Percentiles rank a stretch among this genome's conserved stretches.
Evolutionary conservation across 768 basidiomycete species (phyloP).

Genomic region (Inosperma sp.): DNA sequence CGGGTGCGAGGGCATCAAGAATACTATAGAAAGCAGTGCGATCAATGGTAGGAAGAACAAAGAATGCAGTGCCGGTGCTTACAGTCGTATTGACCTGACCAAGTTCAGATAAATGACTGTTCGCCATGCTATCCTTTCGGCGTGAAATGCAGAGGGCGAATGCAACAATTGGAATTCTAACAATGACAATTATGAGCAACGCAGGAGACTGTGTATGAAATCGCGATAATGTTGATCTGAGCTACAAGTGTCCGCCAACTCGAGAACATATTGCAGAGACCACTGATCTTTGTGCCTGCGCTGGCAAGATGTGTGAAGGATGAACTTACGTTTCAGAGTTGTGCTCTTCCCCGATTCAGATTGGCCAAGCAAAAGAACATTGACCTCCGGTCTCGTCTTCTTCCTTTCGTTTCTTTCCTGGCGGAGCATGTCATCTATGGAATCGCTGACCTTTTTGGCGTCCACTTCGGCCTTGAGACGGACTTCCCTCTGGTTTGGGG

Average conservation of each 20-base stretch:
- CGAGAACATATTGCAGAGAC: not conserved
- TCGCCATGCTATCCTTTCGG: constrained; percentile 81
- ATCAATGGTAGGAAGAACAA: constrained; percentile 13
- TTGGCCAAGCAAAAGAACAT: constrained; percentile 78
- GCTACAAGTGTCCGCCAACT: not conserved
- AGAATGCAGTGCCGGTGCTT: constrained; percentile 24
- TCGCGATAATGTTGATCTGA: not conserved
- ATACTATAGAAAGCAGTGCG: constrained; percentile 40
- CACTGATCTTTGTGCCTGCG: too few relatives aligned
- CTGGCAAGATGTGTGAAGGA: constrained; percentile 5
- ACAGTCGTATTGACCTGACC: constrained; percentile 76
- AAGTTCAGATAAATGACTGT: constrained; percentile 86
- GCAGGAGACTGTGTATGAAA: not conserved
- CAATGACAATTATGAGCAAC: constrained; percentile 5
- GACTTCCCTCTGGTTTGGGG: constrained; percentile 57
- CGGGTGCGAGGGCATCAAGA: constrained; percentile 66
- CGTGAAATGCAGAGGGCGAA: constrained; percentile 68
- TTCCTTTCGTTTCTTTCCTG: constrained; percentile 58
- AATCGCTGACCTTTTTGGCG: constrained; percentile 69
- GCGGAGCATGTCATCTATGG: constrained; percentile 75
- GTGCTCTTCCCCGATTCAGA: constrained; percentile 90
- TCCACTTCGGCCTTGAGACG: constrained; percentile 64
- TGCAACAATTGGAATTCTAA: constrained; percentile 83
- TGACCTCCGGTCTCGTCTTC: constrained; percentile 60
- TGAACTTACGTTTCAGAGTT: constrained; percentile 76